Evolutionary conservation across 768 basidiomycete species (phyloP), one percentile per base, ranked within the genome.

Genomic region (Boletus edulis): DNA sequence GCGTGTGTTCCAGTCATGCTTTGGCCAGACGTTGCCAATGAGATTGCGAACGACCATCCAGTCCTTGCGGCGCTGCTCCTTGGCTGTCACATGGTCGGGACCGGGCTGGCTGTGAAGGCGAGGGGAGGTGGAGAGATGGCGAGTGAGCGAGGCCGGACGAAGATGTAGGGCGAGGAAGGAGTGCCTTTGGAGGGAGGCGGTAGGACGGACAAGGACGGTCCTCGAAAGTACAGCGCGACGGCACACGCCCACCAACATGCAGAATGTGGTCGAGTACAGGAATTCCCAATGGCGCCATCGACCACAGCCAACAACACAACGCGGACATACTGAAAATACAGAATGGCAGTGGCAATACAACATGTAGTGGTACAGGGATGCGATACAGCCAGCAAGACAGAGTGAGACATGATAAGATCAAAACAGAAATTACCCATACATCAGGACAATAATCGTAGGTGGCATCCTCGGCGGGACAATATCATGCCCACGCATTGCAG

Each of bases 11-110:
- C 86, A 89, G 64, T 95, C 90, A 60, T 85, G 73, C 64, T 82
- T 81, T 2, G 97, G 96, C 97, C 97, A 99, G 17, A 99, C 88
- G 62, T 98, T 93, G 10, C 79, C 80, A 58, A 91, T 80, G n/a
- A 99, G 78, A 49, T 78, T 80, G 68, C 85, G 87, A 55, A 96
- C 80, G 56, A 98, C 95, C 35, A 72, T 72, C 94, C 93, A 97
- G 70, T 99, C 97, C 47, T 81, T 86, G 62, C 74, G 75, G 44
- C 91, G 77, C 69, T 95, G 84, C 50, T 82, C 78, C 20, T 62
- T 67, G n/a, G 61, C 64, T 29, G 39, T 64, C 46, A 43, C 57
- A 55, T 59, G 57, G n/a, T 18, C 34, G 34, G 38, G 38, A 7
- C 38, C 38, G 10, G 14, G 34, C 31, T 57, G 53, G 47, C 24